These are phyloP conservation scores for Schizochytrium sp. DNA, from an alignment of 108 stramenopile species.

Conservation along the genomic window DNA sequence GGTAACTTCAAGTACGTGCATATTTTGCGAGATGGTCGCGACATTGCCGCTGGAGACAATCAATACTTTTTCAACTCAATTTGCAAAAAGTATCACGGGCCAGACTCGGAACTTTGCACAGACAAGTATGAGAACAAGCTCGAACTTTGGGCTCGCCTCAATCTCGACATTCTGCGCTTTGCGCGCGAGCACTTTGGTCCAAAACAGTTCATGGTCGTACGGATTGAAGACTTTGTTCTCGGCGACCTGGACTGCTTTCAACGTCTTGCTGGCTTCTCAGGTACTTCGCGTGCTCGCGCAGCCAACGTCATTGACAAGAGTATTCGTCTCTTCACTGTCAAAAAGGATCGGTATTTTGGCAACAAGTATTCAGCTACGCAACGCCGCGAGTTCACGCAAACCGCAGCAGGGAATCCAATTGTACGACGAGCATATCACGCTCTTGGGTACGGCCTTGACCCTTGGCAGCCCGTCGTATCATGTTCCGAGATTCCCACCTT, in stretches of 20 bases:
- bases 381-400: neutral
- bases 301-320: neutral
- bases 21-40: neutral
- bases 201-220: neutral
- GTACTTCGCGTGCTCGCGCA: neutral
- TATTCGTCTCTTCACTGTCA: neutral
- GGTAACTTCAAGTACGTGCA: slow-evolving; percentile 2
- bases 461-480: neutral
- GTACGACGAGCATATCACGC: neutral
- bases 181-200: neutral
- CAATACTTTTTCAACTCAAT: neutral
- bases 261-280: neutral
- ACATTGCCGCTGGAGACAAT: neutral
- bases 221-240: neutral
- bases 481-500: neutral
- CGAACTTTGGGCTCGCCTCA: neutral
- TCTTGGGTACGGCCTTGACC: neutral
- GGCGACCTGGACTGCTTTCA: neutral
- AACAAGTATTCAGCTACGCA: neutral
- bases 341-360: neutral
- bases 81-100: neutral
- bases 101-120: neutral
- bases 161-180: neutral
- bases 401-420: neutral
- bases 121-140: neutral